Base-by-base conservation (phyloP, 805 yeast genomes). In the Candida qinlingensis region DNA sequence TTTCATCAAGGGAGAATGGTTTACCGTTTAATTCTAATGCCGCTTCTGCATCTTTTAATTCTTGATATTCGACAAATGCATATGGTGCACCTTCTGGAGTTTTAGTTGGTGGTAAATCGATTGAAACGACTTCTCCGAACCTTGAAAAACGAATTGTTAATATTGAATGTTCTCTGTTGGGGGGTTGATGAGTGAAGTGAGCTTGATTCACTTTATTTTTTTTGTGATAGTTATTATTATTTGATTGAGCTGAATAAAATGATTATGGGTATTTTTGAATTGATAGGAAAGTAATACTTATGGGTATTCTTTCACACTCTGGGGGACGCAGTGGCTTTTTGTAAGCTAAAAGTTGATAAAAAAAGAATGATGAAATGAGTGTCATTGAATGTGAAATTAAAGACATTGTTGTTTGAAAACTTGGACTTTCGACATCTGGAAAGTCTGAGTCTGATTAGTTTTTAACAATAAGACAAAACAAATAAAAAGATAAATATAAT, bases 31-130 rank as follows among this genome's bases (percentile, higher is more conserved):
- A 60, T 41, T 63, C 68, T 13, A 81, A 57, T 8, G 85, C 83
- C 36, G 69, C 69, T 54, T 79, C 79, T 53, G 83, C 79, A 58
- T 76, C 81, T 53, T 74, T 77, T 12, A 66, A 57, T 44, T 67
- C 72, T 53, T 73, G 71, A 61, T 73, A 81, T 58, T 81, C 84
- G 28, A 81, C 85, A 64, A 81, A 81, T 7, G 85, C 87, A 58
- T 72, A 81, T 56, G 80, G 81, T 52, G 77, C 72, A 38, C 81
- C 80, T 54, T 77, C 82, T 48, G 75, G 75, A 30, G 76, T 70
- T 63, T 80, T 75, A 51, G 85, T 82, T 47, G 85, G 85, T 39
- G 85, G 80, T 42, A 81, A 76, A 53, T 77, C 83, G 45, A 81
- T 76, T 64, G 83, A 72, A 44, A 77, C 77, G 40, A 81, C 67